phyloP scores from a whole-genome alignment of 768 basidiomycete species.

The Favolaschia claudopus region DNA sequence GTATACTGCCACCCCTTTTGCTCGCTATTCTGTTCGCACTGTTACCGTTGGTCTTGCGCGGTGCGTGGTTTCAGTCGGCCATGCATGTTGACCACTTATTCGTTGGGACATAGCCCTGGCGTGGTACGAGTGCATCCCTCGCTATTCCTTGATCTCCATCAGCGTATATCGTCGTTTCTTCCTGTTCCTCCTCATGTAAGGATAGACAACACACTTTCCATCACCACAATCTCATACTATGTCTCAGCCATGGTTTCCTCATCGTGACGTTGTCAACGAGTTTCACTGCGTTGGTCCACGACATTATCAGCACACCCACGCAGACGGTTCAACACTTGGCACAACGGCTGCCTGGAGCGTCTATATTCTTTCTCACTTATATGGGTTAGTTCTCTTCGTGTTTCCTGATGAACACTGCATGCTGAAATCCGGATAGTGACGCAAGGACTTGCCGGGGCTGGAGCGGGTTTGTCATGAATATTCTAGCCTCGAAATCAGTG shows the following conservation, averaged over 20 bases:
- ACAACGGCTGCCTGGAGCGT: conserved; percentile 59
- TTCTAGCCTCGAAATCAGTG: too few relatives aligned
- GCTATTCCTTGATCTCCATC: conserved; percentile 71
- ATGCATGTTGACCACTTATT: conserved; percentile 6
- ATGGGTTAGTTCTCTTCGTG: conserved; percentile 43
- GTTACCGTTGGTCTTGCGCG: conserved; percentile 63
- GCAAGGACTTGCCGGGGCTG: conserved; percentile 61
- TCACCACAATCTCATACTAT: background rate
- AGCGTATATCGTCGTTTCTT: conserved; percentile 78
- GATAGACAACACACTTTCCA: background rate
- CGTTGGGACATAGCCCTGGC: conserved; percentile 54
- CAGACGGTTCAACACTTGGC: conserved; percentile 53
- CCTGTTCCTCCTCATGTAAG: conserved; percentile 67
- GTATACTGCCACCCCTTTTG: conserved; percentile 68
- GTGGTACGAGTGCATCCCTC: conserved; percentile 75
- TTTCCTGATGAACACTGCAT: background rate
- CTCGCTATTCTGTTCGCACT: conserved; percentile 69
- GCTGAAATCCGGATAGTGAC: conserved; percentile 42
- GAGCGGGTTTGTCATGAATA: too few relatives aligned
- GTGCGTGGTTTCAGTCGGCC: conserved; percentile 41
- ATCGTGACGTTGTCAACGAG: conserved; percentile 72
- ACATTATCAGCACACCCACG: conserved; percentile 55
- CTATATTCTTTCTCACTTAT: conserved; percentile 71
- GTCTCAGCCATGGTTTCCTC: conserved; percentile 69
- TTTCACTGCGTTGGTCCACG: conserved; percentile 43